Percentiles rank a stretch among this genome's conserved stretches.
Evolutionary conservation across 1,284 basidiomycete genomes (phyloP).

Genomic region (Irpex sp.): DNA sequence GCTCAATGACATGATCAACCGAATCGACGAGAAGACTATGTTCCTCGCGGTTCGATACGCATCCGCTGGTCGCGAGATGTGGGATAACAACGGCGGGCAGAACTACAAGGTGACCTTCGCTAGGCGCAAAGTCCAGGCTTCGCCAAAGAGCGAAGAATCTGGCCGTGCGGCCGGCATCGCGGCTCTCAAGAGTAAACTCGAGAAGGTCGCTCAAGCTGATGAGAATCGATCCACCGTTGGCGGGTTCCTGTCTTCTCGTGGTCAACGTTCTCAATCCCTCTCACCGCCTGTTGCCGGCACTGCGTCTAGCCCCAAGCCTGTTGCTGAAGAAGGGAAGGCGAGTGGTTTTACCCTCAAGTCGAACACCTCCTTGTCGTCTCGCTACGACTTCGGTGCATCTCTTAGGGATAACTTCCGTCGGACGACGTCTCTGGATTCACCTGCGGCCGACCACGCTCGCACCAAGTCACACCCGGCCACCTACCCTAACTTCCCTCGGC

Average conservation of each 20-base stretch:
- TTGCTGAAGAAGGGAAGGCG: slow-evolving; percentile 6
- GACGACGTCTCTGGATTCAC: slow-evolving; percentile 17
- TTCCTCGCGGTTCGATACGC: slow-evolving; percentile 80
- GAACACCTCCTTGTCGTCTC: slow-evolving; percentile 37
- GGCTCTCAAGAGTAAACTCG: slow-evolving; percentile 51
- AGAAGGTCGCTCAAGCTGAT: slow-evolving; percentile 47
- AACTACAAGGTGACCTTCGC: slow-evolving; percentile 78
- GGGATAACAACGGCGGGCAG: slow-evolving; percentile 87
- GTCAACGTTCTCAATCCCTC: slow-evolving; percentile 13
- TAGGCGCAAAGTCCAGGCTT: slow-evolving; percentile 22
- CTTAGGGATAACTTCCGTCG: slow-evolving; percentile 43
- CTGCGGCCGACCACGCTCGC: slow-evolving; percentile 16
- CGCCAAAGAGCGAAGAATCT: slow-evolving; percentile 13
- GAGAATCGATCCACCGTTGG: slow-evolving; percentile 27
- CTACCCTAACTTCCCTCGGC: slow-evolving; percentile 24
- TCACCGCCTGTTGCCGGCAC: slow-evolving; percentile 13
- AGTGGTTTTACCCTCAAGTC: slow-evolving; percentile 28
- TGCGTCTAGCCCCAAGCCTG: slow-evolving; percentile 7
- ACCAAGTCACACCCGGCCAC: slow-evolving; percentile 36
- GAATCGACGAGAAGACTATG: slow-evolving; percentile 85
- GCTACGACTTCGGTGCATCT: slow-evolving; percentile 55
- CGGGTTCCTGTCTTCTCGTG: slow-evolving; percentile 18
- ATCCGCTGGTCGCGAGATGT: slow-evolving; percentile 70
- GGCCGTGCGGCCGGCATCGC: slow-evolving; percentile 29
- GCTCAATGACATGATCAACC: slow-evolving; percentile 57